Conservation (phyloP, 306 rosid species). For the Glycyrrhiza uralensis region DNA sequence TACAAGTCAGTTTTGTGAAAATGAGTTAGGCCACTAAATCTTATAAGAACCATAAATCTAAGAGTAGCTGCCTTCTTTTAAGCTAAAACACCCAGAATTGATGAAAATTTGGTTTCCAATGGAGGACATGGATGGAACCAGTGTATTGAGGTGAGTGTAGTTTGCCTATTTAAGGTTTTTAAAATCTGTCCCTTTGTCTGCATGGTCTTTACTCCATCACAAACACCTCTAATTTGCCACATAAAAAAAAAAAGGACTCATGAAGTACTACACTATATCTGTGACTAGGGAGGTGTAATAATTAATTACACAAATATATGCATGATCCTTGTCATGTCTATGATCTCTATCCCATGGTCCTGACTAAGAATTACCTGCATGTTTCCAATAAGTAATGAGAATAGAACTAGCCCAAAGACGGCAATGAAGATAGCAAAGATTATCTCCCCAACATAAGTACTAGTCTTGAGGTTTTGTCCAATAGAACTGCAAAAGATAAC, state of each 20-base stretch:
- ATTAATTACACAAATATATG: not conserved
- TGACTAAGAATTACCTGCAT: conserved; percentile 65
- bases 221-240: not conserved
- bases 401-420: conserved; percentile 69
- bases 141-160: not conserved
- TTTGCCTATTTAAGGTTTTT: not conserved
- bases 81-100: not conserved
- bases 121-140: not conserved
- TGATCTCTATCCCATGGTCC: conserved; percentile 4
- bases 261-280: not conserved
- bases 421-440: conserved; percentile 65
- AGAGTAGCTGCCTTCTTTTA: not conserved
- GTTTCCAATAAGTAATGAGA: conserved; percentile 78
- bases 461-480: conserved; percentile 72
- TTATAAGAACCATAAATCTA: too few relatives aligned
- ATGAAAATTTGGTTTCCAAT: not conserved
- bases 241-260: not conserved
- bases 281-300: not conserved
- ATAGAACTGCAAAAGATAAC: conserved; percentile 52
- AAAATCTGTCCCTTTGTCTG: not conserved
- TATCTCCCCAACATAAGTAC: conserved; percentile 61
- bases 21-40: too few relatives aligned
- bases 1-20: too few relatives aligned
- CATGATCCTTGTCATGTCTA: not conserved
- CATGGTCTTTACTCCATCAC: not conserved